Conservation (phyloP, 148 eudicot species). For the Polygonum aviculare region DNA sequence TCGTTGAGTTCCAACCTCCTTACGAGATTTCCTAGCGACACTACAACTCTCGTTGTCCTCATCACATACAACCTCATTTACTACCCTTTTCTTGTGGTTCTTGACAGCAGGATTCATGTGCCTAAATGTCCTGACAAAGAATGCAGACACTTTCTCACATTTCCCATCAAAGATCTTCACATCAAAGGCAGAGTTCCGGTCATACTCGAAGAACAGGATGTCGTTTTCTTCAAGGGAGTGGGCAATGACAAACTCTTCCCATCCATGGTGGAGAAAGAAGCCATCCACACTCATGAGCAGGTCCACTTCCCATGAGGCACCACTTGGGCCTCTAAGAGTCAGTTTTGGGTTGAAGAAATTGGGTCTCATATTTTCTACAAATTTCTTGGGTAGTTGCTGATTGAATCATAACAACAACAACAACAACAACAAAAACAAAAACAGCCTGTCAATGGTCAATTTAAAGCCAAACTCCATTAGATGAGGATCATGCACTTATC, state of each 20-base stretch:
- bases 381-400: slow-evolving; percentile 21
- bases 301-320: slow-evolving; percentile 14
- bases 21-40: background rate
- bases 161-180: slow-evolving; percentile 15
- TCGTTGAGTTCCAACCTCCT: background rate
- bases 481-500: no score
- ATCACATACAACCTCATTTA: background rate
- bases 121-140: slow-evolving; percentile 18
- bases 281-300: background rate
- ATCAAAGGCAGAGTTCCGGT: slow-evolving; percentile 15
- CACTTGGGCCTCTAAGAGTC: slow-evolving; percentile 19
- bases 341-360: slow-evolving; percentile 9
- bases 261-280: slow-evolving; percentile 17
- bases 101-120: slow-evolving; percentile 2
- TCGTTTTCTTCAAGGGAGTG: slow-evolving; percentile 18
- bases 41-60: background rate
- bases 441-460: background rate
- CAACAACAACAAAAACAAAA: background rate
- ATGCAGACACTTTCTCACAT: slow-evolving; percentile 22
- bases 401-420: background rate
- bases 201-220: slow-evolving; percentile 23
- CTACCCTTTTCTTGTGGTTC: slow-evolving; percentile 9
- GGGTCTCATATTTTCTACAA: slow-evolving; percentile 15
- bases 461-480: no score
- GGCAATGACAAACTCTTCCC: slow-evolving; percentile 20